Evolutionary conservation across 345 rosid species (phyloP).

Genomic region (Camelina hispida): DNA sequence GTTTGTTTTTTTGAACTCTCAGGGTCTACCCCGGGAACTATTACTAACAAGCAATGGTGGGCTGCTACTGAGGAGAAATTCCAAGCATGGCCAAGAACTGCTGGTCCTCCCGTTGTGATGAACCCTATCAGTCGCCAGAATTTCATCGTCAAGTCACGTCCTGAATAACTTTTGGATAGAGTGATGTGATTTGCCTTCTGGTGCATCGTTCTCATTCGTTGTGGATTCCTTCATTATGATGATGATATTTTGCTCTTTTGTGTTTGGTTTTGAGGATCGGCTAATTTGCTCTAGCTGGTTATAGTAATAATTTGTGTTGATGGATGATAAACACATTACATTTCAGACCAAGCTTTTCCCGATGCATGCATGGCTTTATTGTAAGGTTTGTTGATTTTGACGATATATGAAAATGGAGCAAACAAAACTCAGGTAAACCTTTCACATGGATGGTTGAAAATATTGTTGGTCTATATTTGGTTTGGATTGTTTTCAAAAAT

Average conservation of each 20-base stretch:
- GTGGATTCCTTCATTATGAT: conserved; percentile 18
- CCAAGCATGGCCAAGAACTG: conserved; percentile 97
- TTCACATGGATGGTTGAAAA: not conserved
- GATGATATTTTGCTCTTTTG: conserved; percentile 18
- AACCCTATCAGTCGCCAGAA: conserved; percentile 96
- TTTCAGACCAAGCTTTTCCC: conserved; percentile 23
- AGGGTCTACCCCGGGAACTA: conserved; percentile 74
- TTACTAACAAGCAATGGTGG: conserved; percentile 75
- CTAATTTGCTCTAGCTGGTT: conserved; percentile 30
- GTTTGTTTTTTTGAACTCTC: not conserved
- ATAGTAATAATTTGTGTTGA: conserved; percentile 35
- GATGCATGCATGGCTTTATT: conserved; percentile 2
- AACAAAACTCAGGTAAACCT: not conserved
- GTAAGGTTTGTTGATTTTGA: conserved; percentile 37
- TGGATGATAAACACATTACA: conserved; percentile 23
- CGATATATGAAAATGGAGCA: conserved; percentile 13
- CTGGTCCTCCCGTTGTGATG: conserved; percentile 94
- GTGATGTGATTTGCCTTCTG: not conserved
- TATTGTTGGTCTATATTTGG: not conserved
- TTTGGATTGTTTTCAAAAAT: not conserved
- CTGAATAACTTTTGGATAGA: conserved; percentile 33
- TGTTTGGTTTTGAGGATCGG: conserved; percentile 23
- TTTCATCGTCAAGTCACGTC: conserved; percentile 69
- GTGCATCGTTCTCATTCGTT: conserved; percentile 27
- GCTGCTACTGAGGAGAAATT: conserved; percentile 83